Evolutionary conservation across 371 early-diverging fungal species (phyloP).

Genomic region (Syncephalis plumigaleata): DNA sequence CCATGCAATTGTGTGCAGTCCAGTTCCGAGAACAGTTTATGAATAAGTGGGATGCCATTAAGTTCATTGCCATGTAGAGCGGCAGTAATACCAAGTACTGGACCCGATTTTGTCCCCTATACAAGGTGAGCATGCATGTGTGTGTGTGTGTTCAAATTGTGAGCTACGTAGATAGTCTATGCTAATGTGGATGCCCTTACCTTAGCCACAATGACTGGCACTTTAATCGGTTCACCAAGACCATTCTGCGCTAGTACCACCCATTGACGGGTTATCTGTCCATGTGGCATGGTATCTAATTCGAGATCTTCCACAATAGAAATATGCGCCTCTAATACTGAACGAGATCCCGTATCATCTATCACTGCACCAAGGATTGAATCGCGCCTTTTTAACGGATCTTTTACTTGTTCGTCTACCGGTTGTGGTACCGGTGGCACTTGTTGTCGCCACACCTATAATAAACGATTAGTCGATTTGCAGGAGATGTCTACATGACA

Average conservation of each 20-base stretch:
- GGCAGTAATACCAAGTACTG: slow-evolving; percentile 36
- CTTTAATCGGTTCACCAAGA: slow-evolving; percentile 29
- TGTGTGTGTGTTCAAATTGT: too few species aligned
- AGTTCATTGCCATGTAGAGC: slow-evolving; percentile 86
- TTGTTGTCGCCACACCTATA: slow-evolving; percentile 26
- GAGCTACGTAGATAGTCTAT: too few species aligned
- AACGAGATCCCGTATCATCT: slow-evolving; percentile 1
- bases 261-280: slow-evolving; percentile 32
- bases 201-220: slow-evolving; percentile 44
- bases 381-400: too few species aligned
- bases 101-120: slow-evolving; percentile 22
- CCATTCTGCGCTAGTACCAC: slow-evolving; percentile 39
- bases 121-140: too few species aligned
- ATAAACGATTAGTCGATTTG: neutral
- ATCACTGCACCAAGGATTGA: neutral
- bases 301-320: slow-evolving; percentile 27
- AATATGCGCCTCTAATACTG: slow-evolving; percentile 12
- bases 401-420: too few species aligned
- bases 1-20: slow-evolving; percentile 53
- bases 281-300: slow-evolving; percentile 22
- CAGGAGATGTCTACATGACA: too few species aligned
- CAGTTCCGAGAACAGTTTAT: slow-evolving; percentile 63
- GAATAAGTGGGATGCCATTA: slow-evolving; percentile 83
- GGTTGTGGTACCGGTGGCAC: slow-evolving; percentile 10
- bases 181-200: slow-evolving; percentile 1